Base-by-base conservation (phyloP, 306 rosid genomes). In the Aeschynomene evenia region DNA sequence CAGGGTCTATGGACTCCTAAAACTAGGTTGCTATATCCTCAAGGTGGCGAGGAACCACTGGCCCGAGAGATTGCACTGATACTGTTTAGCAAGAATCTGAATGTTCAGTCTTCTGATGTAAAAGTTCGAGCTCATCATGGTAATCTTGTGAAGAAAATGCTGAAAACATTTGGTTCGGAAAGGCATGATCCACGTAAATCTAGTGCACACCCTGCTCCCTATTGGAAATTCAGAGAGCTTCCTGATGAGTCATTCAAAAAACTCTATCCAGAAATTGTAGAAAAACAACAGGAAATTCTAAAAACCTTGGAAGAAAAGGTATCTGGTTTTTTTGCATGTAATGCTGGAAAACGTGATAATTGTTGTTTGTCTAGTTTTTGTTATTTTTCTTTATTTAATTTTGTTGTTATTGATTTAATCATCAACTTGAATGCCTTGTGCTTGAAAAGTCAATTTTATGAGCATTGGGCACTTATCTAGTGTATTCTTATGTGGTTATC, bases 1-100 rank as follows among this genome's bases (percentile, higher is more conserved):
- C 86, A 83, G 73, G 99, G 94, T 68, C 87, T 84, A 23, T 94
- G 99, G 99, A 77, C 83, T 80, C 87, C 89, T 49, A 91, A 81
- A 83, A 79, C 85, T 82, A 11, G 43, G 29, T 76, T 90, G 61
- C 33, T 89, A 33, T 63, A 23, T 80, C 77, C 77, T 37, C 31
- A 37, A 34, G 80, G 68, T 51, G 79, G 79, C 1, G 4, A 13
- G 22, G 79, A 61, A 60, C 34, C 16, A 26, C 62, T 80, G 52
- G 87, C 92, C 34, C 81, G 96, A 81, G 85, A 88, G 68, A 76
- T 68, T 64, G 70, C 66, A 19, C 78, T 94, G 4, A 36, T 60
- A 62, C 65, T 80, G 74, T 88, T 88, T 59, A 60, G 79, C 82
- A 80, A 72, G 82, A 87, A 70, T 75, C 78, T 83, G 76, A 77